A percentile compares a stretch with the other conserved stretches of the same genome.
phyloP scores from a whole-genome alignment of 768 basidiomycete species.

The Pleurotus citrinopileatus region DNA sequence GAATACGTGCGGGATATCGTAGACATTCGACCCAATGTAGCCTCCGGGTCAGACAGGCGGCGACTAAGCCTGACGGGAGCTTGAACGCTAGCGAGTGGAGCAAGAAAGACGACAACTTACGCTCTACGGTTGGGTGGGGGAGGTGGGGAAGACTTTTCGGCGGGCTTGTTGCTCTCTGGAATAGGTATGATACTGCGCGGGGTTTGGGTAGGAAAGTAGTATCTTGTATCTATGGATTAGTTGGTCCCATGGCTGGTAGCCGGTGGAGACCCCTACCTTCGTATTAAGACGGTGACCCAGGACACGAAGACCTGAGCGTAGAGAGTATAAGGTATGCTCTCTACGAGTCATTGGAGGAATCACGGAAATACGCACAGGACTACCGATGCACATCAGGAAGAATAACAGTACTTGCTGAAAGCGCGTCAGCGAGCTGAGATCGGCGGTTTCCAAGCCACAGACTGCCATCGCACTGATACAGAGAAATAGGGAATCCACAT shows the following conservation, averaged over 20 bases:
- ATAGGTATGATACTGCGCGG: conserved; percentile 34
- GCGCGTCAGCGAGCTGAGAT: conserved; percentile 62
- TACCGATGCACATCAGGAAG: conserved; percentile 77
- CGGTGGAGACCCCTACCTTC: conserved; percentile 46
- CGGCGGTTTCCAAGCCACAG: conserved; percentile 69
- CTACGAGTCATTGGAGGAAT: conserved; percentile 1
- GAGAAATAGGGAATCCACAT: conserved; percentile 76
- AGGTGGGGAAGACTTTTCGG: too few species aligned
- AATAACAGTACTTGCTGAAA: conserved; percentile 73
- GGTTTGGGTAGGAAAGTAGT: conserved; percentile 71
- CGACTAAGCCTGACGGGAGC: conserved; percentile 17
- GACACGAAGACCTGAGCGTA: conserved; percentile 67
- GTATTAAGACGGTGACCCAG: conserved; percentile 78
- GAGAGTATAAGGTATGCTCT: not conserved
- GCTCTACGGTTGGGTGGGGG: too few species aligned
- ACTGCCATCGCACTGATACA: conserved; percentile 77
- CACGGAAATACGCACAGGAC: conserved; percentile 49
- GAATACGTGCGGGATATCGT: not conserved
- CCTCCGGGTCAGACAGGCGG: conserved; percentile 35
- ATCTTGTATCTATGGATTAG: conserved; percentile 30
- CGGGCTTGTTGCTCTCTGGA: too few species aligned
- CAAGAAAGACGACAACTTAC: too few species aligned
- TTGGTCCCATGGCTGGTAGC: not conserved
- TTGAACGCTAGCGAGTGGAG: too few species aligned
- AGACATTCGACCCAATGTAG: conserved; percentile 26